A percentile compares a stretch with the other conserved stretches of the same genome.
phyloP scores from a whole-genome alignment of 768 basidiomycete species.

The Galerina marginata region DNA sequence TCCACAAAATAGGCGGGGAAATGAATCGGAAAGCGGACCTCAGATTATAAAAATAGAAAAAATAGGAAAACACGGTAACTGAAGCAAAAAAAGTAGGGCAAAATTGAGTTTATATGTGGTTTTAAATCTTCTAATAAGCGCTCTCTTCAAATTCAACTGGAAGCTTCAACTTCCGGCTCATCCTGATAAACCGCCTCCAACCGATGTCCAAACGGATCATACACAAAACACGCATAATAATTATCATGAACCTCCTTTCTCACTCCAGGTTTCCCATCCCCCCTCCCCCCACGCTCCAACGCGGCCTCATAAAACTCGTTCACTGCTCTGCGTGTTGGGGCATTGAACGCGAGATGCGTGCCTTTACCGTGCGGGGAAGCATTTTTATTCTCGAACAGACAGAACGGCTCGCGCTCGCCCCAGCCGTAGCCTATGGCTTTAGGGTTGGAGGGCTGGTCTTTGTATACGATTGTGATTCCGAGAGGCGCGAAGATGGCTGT shows the following conservation, averaged over 20 bases:
- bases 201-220: conserved; percentile 6
- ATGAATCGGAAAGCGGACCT: too few relatives aligned
- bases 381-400: neutral
- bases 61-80: too few relatives aligned
- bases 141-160: too few relatives aligned
- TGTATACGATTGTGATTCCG: neutral
- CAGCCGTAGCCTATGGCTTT: conserved; percentile 3
- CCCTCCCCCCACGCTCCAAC: neutral
- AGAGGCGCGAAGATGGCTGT: neutral
- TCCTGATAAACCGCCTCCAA: conserved; percentile 5
- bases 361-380: neutral
- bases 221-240: conserved; percentile 6
- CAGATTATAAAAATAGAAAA: too few relatives aligned
- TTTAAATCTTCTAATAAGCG: too few relatives aligned
- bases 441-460: neutral
- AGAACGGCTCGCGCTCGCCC: neutral
- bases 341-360: conserved; percentile 3
- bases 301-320: conserved; percentile 1
- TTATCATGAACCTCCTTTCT: conserved; percentile 2
- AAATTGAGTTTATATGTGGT: too few relatives aligned
- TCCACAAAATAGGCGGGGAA: too few relatives aligned
- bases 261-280: neutral
- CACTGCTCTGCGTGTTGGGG: neutral
- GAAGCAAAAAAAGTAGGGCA: too few relatives aligned
- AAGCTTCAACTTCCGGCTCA: neutral